Base-by-base conservation (phyloP, 2,329 filamentous ascomycete genomes). In the Trichothecium sympodiale region DNA sequence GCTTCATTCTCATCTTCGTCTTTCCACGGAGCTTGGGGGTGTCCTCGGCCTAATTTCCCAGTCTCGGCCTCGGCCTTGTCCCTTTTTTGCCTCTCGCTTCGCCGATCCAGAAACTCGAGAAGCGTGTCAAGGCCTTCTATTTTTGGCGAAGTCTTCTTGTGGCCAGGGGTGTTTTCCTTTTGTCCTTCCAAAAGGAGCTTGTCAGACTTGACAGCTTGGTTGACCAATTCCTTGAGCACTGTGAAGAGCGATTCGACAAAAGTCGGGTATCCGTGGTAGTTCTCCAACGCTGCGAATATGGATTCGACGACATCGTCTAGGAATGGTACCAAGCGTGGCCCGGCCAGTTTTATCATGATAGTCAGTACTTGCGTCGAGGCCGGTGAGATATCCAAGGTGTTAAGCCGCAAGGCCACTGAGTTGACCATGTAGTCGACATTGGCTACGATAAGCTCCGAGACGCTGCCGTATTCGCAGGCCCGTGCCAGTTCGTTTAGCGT, bases 401-500 rank as follows among this genome's bases (percentile, higher is more conserved):
- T 95, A 7, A 98, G 71, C 42, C 87, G 83, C 41, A 96, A 60
- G 0, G 84, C 85, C 13, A 98, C 77, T 0, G 91, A 85, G 51
- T 96, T 96, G 41, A 96, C 80, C 59, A 98, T 83, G 54, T 98
- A 98, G 56, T 98, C 91, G 13, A 86, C 88, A 41, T 98, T 98
- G 35, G 83, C 77, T 18, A 96, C 74, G 28, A 98, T 80, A 44
- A 98, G 64, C 13, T 83, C 77, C 17, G 81, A 80, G 4, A 89
- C 81, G 46, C 70, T 78, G 0, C 52, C 42, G 49, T 96, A 98
- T 2, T 73, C 76, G 48, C 86, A 95, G 1, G 80, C 71, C 3
- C 59, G 52, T 1, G 89, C 80, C n/a, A 95, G 65, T 14, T 77
- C 74, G 49, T 95, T 91, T 12, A 98, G 67, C 26, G 83, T 83